Base-by-base conservation (phyloP, 2,329 filamentous ascomycete species). In the Hypoxylon sp. region DNA sequence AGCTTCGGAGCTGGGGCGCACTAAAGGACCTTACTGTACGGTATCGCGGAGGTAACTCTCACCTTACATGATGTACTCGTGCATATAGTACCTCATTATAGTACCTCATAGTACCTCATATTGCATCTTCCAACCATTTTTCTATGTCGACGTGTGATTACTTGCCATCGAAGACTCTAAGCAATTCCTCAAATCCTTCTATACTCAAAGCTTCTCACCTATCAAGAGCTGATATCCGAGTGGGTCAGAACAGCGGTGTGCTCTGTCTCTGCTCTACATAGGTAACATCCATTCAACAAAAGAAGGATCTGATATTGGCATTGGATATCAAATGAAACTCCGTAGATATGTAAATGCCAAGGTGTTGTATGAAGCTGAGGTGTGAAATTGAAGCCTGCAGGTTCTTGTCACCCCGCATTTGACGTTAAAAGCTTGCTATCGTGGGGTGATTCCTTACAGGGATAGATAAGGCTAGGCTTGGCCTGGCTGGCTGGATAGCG, bases 391-490 rank as follows among this genome's bases (percentile, higher is more conserved):
- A 55, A 29, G 31, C 21, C 31, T 47, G 29, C 32, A 47, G 8
- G 42, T n/a, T n/a, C 45, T 43, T 46, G 42, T 53, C 55, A 59
- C 52, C 56, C 56, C 56, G 48, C 56, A 59, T 44, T 47, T 38
- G 21, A 55, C 37, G 13, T 45, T 34, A 2, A 50, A 55, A 41
- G 40, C 21, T 23, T 54, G n/a, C n/a, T n/a, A n/a, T n/a, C n/a
- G n/a, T n/a, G n/a, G n/a, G n/a, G n/a, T n/a, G n/a, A n/a, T n/a
- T n/a, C n/a, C n/a, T n/a, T n/a, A n/a, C n/a, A n/a, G n/a, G n/a
- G n/a, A n/a, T n/a, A n/a, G n/a, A n/a, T n/a, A n/a, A n/a, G n/a
- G n/a, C n/a, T n/a, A n/a, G n/a, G n/a, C n/a, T n/a, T n/a, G n/a
- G n/a, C n/a, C n/a, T n/a, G n/a, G n/a, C n/a, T n/a, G n/a, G n/a